Evolutionary conservation across 75 land plant species (phyloP).

Genomic region (Pinus tabuliformis): DNA sequence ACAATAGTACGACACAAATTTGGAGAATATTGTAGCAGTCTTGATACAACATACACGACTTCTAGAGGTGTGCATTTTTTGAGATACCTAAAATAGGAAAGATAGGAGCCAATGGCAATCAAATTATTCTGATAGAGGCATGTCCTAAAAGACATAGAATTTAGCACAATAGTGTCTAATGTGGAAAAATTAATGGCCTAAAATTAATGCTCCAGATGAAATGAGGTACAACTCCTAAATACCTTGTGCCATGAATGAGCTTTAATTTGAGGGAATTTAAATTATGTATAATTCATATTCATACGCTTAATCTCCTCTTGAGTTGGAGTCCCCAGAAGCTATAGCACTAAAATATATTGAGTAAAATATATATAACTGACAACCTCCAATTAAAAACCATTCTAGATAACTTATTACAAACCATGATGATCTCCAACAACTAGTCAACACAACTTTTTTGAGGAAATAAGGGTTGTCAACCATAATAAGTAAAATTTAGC

Average conservation of each 20-base stretch:
- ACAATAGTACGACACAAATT: slow-evolving; percentile 88
- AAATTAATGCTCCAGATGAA: background rate
- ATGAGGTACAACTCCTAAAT: background rate
- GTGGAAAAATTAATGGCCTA: background rate
- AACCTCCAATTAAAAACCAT: background rate
- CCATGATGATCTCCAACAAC: slow-evolving; percentile 88
- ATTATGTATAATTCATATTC: slow-evolving; percentile 90
- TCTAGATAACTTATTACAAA: background rate
- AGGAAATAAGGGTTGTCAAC: slow-evolving; percentile 72
- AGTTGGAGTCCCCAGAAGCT: slow-evolving; percentile 89
- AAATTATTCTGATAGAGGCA: background rate
- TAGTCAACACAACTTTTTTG: slow-evolving; percentile 88
- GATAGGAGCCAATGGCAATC: background rate
- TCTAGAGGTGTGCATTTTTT: slow-evolving; percentile 91
- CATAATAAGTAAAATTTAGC: background rate
- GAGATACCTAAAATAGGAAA: slow-evolving; percentile 60
- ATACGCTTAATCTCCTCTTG: slow-evolving; percentile 87
- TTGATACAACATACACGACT: slow-evolving; percentile 84
- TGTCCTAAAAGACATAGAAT: background rate
- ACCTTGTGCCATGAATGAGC: slow-evolving; percentile 96
- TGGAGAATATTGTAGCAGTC: slow-evolving; percentile 88
- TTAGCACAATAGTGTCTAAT: background rate
- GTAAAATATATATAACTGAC: background rate
- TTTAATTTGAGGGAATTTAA: slow-evolving; percentile 84
- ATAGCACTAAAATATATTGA: background rate